phyloP scores from a whole-genome alignment of 1,284 basidiomycete species.

The Chondrostereum purpureum region DNA sequence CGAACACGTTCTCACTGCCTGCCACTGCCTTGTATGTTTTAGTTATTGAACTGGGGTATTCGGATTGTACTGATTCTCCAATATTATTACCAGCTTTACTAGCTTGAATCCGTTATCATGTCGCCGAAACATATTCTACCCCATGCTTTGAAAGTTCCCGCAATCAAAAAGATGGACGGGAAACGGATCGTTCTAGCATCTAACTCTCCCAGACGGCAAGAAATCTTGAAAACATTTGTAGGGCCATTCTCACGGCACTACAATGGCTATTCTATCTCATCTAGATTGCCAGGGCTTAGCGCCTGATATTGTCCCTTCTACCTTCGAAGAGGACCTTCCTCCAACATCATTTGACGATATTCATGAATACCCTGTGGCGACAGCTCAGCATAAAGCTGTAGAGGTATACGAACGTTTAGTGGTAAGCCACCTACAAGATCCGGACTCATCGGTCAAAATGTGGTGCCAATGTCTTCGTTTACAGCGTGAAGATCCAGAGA shows the following conservation, averaged over 20 bases:
- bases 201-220: slow-evolving; percentile 77
- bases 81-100: too few relatives aligned
- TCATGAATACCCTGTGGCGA: slow-evolving; percentile 92
- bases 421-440: slow-evolving; percentile 35
- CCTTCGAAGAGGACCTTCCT: slow-evolving; percentile 79
- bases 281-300: slow-evolving; percentile 60
- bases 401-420: slow-evolving; percentile 90
- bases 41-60: too few relatives aligned
- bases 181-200: slow-evolving; percentile 84
- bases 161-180: slow-evolving; percentile 63
- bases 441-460: too few relatives aligned
- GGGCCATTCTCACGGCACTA: slow-evolving; percentile 25
- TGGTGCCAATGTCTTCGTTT: slow-evolving; percentile 2
- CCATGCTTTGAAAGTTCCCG: slow-evolving; percentile 65
- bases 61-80: too few relatives aligned
- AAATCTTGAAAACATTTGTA: slow-evolving; percentile 79
- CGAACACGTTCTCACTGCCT: too few relatives aligned
- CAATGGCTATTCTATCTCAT: neutral
- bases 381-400: slow-evolving; percentile 86
- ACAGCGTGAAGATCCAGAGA: slow-evolving; percentile 62
- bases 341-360: slow-evolving; percentile 67
- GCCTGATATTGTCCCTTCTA: slow-evolving; percentile 86
- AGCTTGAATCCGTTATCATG: too few relatives aligned
- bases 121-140: slow-evolving; percentile 48
- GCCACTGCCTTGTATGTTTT: too few relatives aligned